Conservation (phyloP, 2,329 filamentous ascomycete species). For the Arthrobotrys conoides region DNA sequence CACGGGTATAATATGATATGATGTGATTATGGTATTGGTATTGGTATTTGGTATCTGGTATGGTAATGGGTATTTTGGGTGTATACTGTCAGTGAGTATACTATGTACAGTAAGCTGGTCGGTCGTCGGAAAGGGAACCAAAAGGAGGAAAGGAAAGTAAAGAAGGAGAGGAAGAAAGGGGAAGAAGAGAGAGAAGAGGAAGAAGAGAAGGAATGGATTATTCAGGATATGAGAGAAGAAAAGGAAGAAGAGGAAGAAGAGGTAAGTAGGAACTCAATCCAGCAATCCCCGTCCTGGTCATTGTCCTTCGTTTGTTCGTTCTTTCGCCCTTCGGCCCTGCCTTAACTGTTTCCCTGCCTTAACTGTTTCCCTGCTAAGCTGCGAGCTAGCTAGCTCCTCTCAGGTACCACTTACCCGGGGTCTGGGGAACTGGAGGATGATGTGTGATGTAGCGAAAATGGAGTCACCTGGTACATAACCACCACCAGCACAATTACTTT, state of each 20-base stretch:
- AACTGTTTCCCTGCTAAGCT: slow-evolving; percentile 6
- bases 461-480: slow-evolving; percentile 58
- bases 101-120: slow-evolving; percentile 20
- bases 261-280: slow-evolving; percentile 48
- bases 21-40: too few species aligned
- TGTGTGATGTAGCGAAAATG: slow-evolving; percentile 51
- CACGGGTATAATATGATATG: neutral
- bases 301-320: neutral
- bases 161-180: slow-evolving; percentile 8
- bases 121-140: slow-evolving; percentile 13
- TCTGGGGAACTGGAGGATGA: slow-evolving; percentile 45
- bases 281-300: neutral
- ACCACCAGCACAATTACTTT: neutral
- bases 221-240: slow-evolving; percentile 23
- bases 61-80: neutral
- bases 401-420: slow-evolving; percentile 30
- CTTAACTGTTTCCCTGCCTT: too few species aligned
- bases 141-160: slow-evolving; percentile 11
- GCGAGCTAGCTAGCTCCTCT: neutral
- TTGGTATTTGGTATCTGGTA: too few species aligned
- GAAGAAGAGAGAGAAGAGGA: slow-evolving; percentile 4
- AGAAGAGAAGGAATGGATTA: neutral
- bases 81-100: slow-evolving; percentile 7
- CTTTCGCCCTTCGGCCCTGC: slow-evolving; percentile 31
- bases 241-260: slow-evolving; percentile 18